Evolutionary conservation across 169 alveolate species (phyloP), one percentile per base, ranked within the genome.

Genomic region (Plasmodium knowlesi): DNA sequence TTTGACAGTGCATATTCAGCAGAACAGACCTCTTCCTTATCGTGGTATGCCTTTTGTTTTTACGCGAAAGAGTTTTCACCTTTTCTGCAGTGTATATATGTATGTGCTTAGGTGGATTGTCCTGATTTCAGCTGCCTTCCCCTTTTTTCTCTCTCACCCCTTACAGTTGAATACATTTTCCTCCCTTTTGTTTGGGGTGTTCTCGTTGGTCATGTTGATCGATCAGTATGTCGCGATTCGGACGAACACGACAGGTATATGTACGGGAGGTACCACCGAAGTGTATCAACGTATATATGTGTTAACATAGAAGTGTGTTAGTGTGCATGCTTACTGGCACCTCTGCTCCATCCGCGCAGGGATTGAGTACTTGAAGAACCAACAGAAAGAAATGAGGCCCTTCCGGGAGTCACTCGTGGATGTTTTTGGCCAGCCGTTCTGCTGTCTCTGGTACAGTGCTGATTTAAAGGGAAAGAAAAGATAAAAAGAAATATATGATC

Each of bases 221-320:
- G 94, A 88, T 28, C 94, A 88, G 76, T 88, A 78, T 34, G 79
- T 78, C 50, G 94, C 89, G 67, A 54, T 88, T n/a, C 78, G 46
- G 46, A 88, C 94, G 12, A 88, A 88, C n/a, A 88, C 94, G 70
- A 78, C 94, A 78, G 94, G 94, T 88, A 73, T 25, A 9, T 22
- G 30, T 28, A 37, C 37, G 41, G 54, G 41, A 22, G 22, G 54
- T 14, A 28, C 30, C 6, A 2, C 30, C 6, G 9, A 25, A n/a
- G 37, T 61, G 74, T 6, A 8, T 32, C 9, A 4, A 2, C 25
- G 14, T 34, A 25, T 19, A 50, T 5, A 1, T 28, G 74, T 30
- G 19, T 30, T 3, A 12, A 57, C 39, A 34, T 57, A 54, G 61
- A 25, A 1, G 30, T 67, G 39, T 57, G 10, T 82, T 25, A 46